Percentiles rank a stretch among this genome's conserved stretches.
Conservation (phyloP, 2,329 filamentous ascomycete genomes). For the Didymella exigua region DNA sequence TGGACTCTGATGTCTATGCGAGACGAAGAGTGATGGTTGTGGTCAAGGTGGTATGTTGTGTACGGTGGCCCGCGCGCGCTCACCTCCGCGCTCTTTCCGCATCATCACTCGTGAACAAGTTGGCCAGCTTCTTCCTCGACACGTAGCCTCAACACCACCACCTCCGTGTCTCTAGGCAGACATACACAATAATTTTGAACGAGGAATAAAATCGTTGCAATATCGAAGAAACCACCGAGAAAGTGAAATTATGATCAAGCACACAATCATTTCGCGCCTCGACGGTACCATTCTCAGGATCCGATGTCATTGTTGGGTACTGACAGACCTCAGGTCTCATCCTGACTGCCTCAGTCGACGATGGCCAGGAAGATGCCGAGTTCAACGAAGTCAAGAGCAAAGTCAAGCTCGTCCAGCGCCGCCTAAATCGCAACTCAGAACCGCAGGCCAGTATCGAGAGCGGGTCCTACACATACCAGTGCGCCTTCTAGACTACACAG, state of each 20-base stretch:
- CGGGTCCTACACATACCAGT: slow-evolving; percentile 84
- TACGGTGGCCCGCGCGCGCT: slow-evolving; percentile 24
- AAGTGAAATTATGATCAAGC: slow-evolving; percentile 71
- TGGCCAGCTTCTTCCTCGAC: slow-evolving; percentile 29
- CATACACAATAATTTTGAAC: background rate
- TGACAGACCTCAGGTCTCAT: slow-evolving; percentile 72
- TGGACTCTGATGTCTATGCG: background rate
- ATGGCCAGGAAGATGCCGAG: slow-evolving; percentile 72
- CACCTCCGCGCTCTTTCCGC: slow-evolving; percentile 30
- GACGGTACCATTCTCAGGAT: slow-evolving; percentile 66
- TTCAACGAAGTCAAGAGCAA: slow-evolving; percentile 89
- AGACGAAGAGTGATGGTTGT: background rate
- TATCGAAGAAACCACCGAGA: background rate
- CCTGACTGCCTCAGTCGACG: slow-evolving; percentile 92
- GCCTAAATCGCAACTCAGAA: slow-evolving; percentile 86
- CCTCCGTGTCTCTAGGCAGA: slow-evolving; percentile 2
- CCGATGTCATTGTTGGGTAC: slow-evolving; percentile 15
- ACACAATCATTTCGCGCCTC: slow-evolving; percentile 91
- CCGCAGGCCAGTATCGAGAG: slow-evolving; percentile 91
- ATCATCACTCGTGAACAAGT: slow-evolving; percentile 25
- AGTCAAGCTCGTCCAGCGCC: slow-evolving; percentile 86
- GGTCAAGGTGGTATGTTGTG: background rate
- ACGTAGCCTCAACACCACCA: slow-evolving; percentile 37
- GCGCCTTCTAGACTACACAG: slow-evolving; percentile 44
- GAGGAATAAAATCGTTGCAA: background rate